phyloP scores from a whole-genome alignment of 1,139 yeast genomes.

The Yamadazyma pseudoaaseri region DNA sequence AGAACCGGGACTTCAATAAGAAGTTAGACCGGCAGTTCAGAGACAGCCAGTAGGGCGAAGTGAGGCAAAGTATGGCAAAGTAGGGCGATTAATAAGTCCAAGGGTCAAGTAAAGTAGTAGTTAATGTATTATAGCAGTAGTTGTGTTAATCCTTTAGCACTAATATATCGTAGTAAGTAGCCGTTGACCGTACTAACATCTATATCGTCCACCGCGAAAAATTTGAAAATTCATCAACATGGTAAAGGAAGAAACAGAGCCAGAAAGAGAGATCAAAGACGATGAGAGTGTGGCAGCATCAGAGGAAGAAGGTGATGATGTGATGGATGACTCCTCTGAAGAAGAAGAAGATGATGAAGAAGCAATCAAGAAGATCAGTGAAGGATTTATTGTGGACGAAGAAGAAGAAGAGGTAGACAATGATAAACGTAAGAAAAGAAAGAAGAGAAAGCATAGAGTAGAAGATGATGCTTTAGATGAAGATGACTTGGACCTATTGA shows the following conservation, averaged over 20 bases:
- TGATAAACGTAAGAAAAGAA: constrained; percentile 31
- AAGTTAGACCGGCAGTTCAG: constrained; percentile 55
- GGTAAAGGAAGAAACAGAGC: constrained; percentile 28
- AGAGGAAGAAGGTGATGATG: constrained; percentile 44
- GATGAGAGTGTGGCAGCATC: constrained; percentile 23
- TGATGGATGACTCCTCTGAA: constrained; percentile 62
- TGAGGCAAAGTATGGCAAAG: no score
- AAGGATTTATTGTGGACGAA: constrained; percentile 93
- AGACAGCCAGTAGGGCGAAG: constrained; percentile 22
- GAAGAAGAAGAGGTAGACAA: constrained; percentile 60
- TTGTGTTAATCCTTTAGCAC: no score
- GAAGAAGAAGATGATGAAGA: constrained; percentile 78
- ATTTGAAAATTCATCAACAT: constrained; percentile 2
- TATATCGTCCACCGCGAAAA: constrained; percentile 1
- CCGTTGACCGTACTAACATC: no score
- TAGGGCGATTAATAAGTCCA: neutral
- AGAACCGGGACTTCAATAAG: constrained; percentile 75
- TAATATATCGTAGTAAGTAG: no score
- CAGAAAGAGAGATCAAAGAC: constrained; percentile 38
- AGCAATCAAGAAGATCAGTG: constrained; percentile 72
- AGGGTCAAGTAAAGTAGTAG: no score
- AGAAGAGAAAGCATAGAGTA: constrained; percentile 42
- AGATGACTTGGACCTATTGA: constrained; percentile 86
- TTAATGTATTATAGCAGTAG: no score
- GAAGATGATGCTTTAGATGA: constrained; percentile 81